phyloP scores from a whole-genome alignment of 495 filamentous ascomycete species.

The Bathelium albidoporum region DNA sequence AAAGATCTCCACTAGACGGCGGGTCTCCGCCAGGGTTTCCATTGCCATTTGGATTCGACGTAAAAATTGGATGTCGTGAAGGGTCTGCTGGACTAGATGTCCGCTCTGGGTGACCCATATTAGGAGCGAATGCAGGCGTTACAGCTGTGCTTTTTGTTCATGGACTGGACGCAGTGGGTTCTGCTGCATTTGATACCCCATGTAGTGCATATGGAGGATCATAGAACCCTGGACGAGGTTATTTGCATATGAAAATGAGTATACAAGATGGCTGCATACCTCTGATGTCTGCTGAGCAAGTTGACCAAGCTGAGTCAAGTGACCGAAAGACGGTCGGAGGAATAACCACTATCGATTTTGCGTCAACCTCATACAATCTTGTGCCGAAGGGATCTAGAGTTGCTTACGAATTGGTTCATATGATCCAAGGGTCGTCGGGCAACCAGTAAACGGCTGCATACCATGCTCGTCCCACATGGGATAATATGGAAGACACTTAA shows the following conservation, averaged over 20 bases:
- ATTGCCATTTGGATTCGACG: background rate
- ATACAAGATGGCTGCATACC: no score
- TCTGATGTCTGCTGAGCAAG: background rate
- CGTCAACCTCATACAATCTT: background rate
- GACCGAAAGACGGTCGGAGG: background rate
- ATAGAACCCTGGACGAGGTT: no score
- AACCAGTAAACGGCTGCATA: background rate
- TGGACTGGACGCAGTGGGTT: background rate
- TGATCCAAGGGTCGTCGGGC: background rate
- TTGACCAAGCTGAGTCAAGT: constrained; percentile 1
- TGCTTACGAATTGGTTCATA: background rate
- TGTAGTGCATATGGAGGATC: constrained; percentile 10
- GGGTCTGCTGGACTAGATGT: background rate
- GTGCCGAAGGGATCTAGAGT: no score
- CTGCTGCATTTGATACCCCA: background rate
- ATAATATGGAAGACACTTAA: background rate
- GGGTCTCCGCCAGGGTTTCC: background rate
- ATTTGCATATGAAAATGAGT: no score
- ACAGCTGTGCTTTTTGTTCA: background rate
- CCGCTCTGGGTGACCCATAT: background rate
- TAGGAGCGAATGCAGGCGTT: background rate
- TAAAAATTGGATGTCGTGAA: background rate
- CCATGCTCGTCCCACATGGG: background rate
- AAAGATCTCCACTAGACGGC: background rate
- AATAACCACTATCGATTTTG: constrained; percentile 14